Percentiles rank a stretch among this genome's conserved stretches.
These are phyloP conservation scores for Pichia sp. DNA, from an alignment of 1,139 yeast species.

Conservation along the genomic window DNA sequence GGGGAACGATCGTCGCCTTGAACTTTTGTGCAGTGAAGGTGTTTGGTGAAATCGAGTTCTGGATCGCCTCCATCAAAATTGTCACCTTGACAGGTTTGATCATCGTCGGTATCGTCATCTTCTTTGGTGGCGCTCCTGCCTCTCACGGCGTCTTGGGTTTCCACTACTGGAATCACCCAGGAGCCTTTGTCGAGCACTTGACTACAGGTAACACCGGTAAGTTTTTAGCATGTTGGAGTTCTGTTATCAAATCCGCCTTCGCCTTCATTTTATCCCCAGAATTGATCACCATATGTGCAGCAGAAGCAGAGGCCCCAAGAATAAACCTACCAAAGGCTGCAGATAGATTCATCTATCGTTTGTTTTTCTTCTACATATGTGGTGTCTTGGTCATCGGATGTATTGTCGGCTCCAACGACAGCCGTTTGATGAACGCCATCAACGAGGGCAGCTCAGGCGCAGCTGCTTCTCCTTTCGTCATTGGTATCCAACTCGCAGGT, in stretches of 20 bases:
- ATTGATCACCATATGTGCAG: constrained; percentile 37
- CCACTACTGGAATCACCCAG: constrained; percentile 36
- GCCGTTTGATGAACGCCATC: constrained; percentile 19
- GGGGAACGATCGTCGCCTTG: constrained; percentile 37
- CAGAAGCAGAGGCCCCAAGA: constrained; percentile 44
- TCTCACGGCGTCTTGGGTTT: constrained; percentile 36
- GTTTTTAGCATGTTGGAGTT: constrained; percentile 65
- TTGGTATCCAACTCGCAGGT: constrained; percentile 42
- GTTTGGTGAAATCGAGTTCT: constrained; percentile 51
- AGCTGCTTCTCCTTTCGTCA: constrained; percentile 46
- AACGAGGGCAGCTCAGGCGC: constrained; percentile 29
- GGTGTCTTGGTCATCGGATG: constrained; percentile 44
- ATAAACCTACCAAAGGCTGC: constrained; percentile 44
- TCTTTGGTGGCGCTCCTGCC: constrained; percentile 42
- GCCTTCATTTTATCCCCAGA: constrained; percentile 48
- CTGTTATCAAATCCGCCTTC: constrained; percentile 69
- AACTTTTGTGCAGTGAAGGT: constrained; percentile 43
- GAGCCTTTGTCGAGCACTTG: constrained; percentile 37
- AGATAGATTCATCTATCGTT: constrained; percentile 42
- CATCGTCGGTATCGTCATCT: constrained; percentile 34
- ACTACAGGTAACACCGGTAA: constrained; percentile 56
- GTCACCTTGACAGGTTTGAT: constrained; percentile 34
- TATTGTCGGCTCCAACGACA: constrained; percentile 21
- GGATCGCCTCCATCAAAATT: constrained; percentile 44
- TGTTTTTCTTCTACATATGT: constrained; percentile 44